phyloP scores from a whole-genome alignment of 768 basidiomycete species.

The Nevesoporus exiguus region DNA sequence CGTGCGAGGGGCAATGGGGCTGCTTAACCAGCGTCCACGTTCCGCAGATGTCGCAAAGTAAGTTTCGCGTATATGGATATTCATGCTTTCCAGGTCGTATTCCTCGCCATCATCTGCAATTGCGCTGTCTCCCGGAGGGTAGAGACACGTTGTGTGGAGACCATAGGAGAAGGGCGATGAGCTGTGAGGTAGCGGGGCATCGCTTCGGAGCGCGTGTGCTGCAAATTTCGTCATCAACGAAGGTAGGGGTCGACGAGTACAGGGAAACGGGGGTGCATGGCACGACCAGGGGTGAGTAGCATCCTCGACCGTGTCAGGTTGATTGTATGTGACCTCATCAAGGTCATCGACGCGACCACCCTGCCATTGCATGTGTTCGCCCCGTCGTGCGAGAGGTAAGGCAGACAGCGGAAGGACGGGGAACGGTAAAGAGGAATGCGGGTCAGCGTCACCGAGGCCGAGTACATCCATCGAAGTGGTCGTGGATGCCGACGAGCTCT shows the following conservation, averaged over 20 bases:
- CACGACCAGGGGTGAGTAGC: not conserved
- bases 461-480: constrained; percentile 1
- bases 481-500: constrained; percentile 20
- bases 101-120: constrained; percentile 24
- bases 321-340: not conserved
- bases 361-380: constrained; percentile 6
- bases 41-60: constrained; percentile 56
- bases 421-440: constrained; percentile 21
- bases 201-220: not conserved
- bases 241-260: constrained; percentile 12
- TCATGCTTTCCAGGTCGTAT: constrained; percentile 32
- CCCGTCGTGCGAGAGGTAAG: constrained; percentile 4
- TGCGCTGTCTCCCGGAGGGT: constrained; percentile 15
- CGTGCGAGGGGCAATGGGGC: constrained; percentile 37
- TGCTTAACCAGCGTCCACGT: constrained; percentile 56
- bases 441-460: not conserved
- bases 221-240: constrained; percentile 18
- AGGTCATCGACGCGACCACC: constrained; percentile 1
- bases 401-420: constrained; percentile 16
- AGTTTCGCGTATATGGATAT: constrained; percentile 41
- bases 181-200: not conserved
- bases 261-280: not conserved
- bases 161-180: constrained; percentile 1
- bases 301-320: not conserved
- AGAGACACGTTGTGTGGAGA: not conserved